Base-by-base conservation (phyloP, 2,329 filamentous ascomycete genomes). In the Arthrinium puccinioides region DNA sequence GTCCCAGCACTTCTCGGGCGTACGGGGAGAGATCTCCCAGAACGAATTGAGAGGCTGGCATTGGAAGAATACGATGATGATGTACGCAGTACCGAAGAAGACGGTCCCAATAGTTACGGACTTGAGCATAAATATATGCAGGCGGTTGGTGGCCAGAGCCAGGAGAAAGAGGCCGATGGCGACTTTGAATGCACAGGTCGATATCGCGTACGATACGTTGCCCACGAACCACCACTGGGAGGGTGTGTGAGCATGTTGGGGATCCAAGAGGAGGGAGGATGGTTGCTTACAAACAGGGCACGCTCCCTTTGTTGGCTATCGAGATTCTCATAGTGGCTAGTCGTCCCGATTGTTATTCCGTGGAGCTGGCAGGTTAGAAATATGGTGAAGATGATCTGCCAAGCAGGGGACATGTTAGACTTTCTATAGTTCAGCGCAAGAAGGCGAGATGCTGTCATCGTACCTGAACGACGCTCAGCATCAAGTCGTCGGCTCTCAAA, bases 1-100 rank as follows among this genome's bases (percentile, higher is more conserved):
- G 9, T 37, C 30, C 34, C 34, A 40, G 29, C 38, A 40, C 10
- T 37, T 37, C 9, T 24, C 38, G 6, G 28, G 34, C 11, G 38
- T 14, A 5, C 34, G 38, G 11, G 38, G 38, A 15, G 33, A 37
- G 8, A 32, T 29, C 13, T 25, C 14, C 38, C 38, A 40, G 26
- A 36, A 40, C 1, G 38, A 27, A 6, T 26, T n/a, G 20, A 34
- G 34, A 5, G 38, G 38, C 4, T 36, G 33, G 8, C 38, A 40
- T 8, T 37, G 34, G 9, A 40, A 26, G 9, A 25, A 11, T 16
- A 24, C 29, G 27, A 40, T 21, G 15, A 40, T 27, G 23, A 32
- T 26, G 13, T 37, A 40, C 5, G 21, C 21, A 9, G 35, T 40
- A 1, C 38, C 38, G 19, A 36, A 28, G 3, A 29, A 6, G 5